Evolutionary conservation across 208 protist species (phyloP), one percentile per base, ranked within the genome.

Genomic region (Herpetomonas tarakana): DNA sequence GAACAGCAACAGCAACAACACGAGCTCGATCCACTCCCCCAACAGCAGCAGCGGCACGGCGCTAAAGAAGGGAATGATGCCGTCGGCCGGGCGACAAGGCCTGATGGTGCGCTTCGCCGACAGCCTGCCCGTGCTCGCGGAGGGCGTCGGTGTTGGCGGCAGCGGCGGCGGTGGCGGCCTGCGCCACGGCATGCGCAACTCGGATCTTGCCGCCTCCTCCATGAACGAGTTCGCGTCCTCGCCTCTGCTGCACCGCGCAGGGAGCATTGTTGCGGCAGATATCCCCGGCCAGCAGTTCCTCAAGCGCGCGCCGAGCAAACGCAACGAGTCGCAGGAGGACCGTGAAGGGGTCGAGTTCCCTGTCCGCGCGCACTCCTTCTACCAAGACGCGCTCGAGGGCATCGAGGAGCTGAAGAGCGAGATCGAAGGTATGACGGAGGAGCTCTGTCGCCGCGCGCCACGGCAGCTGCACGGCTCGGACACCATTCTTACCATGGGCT

Each of bases 401-500:
- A 84, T 92, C 58, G 71, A 76, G 11, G 74, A 81, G 52, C 75
- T 92, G 45, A 68, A 75, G 41, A 55, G 24, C 19, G 83, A 92
- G 67, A 53, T 94, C 30, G 82, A 87, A 57, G 71, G 65, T 12
- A 92, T 94, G 83, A 78, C 64, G 22, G 76, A 86, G 31, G 80
- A 89, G 49, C 71, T 94, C 22, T 91, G 88, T 58, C 46, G 58
- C 1, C 76, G 85, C 14, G 82, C 84, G 18, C 28, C 65, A 38
- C 71, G 75, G 58, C 88, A 94, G 69, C 58, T 94, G 54, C 81
- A 94, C 68, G 24, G 67, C 6, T 80, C 76, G 0, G 88, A 94
- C 55, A 88, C 79, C 7, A 76, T 94, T 46, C 78, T 94, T 38
- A 92, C 82, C 19, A 68, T 90, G 24, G 84, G 88, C 19, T 85